Evolutionary conservation across 345 rosid species (phyloP).

Genomic region (Aquilaria malaccensis): DNA sequence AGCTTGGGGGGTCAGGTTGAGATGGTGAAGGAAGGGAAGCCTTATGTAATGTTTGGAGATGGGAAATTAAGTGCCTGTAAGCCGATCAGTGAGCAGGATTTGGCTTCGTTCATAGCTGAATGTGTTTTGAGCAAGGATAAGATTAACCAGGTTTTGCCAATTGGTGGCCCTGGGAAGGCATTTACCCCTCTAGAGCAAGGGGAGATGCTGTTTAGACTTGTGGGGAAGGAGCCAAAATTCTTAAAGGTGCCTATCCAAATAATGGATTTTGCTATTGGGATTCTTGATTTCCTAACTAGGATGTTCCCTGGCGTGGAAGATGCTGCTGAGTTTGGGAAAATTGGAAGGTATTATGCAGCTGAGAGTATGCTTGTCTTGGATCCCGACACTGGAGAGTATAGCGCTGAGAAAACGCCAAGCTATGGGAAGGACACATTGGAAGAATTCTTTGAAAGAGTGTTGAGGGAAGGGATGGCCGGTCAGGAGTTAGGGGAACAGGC

Average conservation of each 20-base stretch:
- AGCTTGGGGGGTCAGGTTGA: conserved; percentile 96
- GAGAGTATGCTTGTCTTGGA: conserved; percentile 92
- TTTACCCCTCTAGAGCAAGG: conserved; percentile 91
- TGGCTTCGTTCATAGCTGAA: conserved; percentile 75
- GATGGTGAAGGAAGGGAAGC: conserved; percentile 88
- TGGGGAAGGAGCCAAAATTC: conserved; percentile 82
- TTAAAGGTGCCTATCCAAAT: conserved; percentile 86
- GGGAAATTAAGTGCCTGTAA: conserved; percentile 93
- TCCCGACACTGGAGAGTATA: conserved; percentile 77
- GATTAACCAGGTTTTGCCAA: conserved; percentile 67
- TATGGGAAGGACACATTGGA: conserved; percentile 87
- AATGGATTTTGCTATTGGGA: conserved; percentile 78
- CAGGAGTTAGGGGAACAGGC: conserved; percentile 93
- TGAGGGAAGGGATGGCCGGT: conserved; percentile 89
- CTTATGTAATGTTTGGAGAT: conserved; percentile 95
- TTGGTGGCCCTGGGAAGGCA: conserved; percentile 95
- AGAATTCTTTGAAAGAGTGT: conserved; percentile 67
- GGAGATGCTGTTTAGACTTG: conserved; percentile 60
- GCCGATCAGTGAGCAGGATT: conserved; percentile 84
- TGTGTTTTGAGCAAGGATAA: conserved; percentile 72
- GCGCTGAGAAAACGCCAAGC: conserved; percentile 81
- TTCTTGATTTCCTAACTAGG: conserved; percentile 62
- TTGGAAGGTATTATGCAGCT: conserved; percentile 89
- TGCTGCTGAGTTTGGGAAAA: conserved; percentile 94
- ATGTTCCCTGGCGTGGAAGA: conserved; percentile 76